These are phyloP conservation scores for Neonectria magnoliae DNA, from an alignment of 2,329 filamentous ascomycete species.

Conservation along the genomic window DNA sequence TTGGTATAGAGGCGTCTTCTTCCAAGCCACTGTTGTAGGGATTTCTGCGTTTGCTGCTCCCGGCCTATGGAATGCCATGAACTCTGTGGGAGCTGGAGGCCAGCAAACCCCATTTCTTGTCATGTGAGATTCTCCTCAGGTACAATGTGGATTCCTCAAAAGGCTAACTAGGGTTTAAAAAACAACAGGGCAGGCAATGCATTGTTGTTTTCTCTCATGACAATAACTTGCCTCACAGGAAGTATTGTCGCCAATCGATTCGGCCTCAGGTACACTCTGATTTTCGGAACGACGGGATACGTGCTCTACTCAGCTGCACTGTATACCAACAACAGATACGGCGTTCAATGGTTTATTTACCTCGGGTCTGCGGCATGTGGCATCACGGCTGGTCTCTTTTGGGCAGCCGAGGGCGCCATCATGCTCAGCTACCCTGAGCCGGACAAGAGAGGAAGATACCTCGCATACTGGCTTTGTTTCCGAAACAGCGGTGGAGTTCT, in stretches of 20 bases:
- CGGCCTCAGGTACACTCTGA: slow-evolving; percentile 6
- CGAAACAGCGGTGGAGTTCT: slow-evolving; percentile 17
- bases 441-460: slow-evolving; percentile 10
- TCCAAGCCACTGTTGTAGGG: slow-evolving; percentile 14
- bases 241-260: slow-evolving; percentile 17
- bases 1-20: slow-evolving; percentile 14
- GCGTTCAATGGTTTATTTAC: not conserved
- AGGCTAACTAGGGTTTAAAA: not conserved
- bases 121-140: slow-evolving; percentile 2
- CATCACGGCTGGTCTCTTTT: not conserved
- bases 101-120: slow-evolving; percentile 23
- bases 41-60: slow-evolving; percentile 32
- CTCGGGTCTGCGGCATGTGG: not conserved
- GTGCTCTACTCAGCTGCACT: not conserved
- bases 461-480: slow-evolving; percentile 20
- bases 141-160: not conserved
- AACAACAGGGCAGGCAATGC: slow-evolving; percentile 17
- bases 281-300: slow-evolving; percentile 5
- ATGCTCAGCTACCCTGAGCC: not conserved
- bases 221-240: slow-evolving; percentile 7
- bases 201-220: slow-evolving; percentile 18
- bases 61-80: slow-evolving; percentile 46
- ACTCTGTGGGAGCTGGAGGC: slow-evolving; percentile 22
- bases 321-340: not conserved
- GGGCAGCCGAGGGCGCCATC: not conserved